Evolutionary conservation across 1,284 basidiomycete species (phyloP).

Genomic region (Amylostereum areolatum): DNA sequence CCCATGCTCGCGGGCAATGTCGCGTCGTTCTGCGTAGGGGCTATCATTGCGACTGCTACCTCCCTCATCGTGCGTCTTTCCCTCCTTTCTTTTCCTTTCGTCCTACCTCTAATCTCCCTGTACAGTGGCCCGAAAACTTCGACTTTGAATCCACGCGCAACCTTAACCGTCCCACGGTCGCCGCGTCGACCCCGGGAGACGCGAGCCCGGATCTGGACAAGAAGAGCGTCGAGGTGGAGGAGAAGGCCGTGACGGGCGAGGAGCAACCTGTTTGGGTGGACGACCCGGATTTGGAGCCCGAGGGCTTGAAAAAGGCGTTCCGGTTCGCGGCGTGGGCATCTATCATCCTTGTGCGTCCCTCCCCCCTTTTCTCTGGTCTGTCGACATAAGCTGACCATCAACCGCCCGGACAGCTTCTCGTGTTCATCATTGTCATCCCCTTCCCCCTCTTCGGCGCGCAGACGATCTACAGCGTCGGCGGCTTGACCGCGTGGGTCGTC

Average conservation of each 20-base stretch:
- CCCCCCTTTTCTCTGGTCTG: background rate
- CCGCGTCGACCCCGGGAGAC: conserved; percentile 13
- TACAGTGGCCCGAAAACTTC: conserved; percentile 73
- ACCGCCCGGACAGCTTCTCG: conserved; percentile 60
- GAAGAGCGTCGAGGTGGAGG: conserved; percentile 25
- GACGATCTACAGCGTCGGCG: conserved; percentile 62
- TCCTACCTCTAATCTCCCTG: background rate
- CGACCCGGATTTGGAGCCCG: conserved; percentile 57
- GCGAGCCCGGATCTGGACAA: conserved; percentile 19
- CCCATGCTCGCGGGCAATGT: conserved; percentile 88
- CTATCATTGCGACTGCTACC: conserved; percentile 61
- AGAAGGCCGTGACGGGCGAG: conserved; percentile 23
- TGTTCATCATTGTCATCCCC: conserved; percentile 70
- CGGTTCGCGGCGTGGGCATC: conserved; percentile 72
- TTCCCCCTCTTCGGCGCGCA: conserved; percentile 80
- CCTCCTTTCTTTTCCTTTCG: conserved; percentile 23
- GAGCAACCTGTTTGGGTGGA: conserved; percentile 31
- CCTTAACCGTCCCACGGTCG: conserved; percentile 48
- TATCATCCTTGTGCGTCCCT: conserved; percentile 50
- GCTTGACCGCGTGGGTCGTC: conserved; percentile 72
- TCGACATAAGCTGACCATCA: background rate
- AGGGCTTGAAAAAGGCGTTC: conserved; percentile 65
- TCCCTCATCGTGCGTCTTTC: conserved; percentile 50
- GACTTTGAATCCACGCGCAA: conserved; percentile 75
- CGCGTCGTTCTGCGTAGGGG: conserved; percentile 78